Evolutionary conservation across 257 asterid species (phyloP), one percentile per base, ranked within the genome.

Genomic region (Plantago major): DNA sequence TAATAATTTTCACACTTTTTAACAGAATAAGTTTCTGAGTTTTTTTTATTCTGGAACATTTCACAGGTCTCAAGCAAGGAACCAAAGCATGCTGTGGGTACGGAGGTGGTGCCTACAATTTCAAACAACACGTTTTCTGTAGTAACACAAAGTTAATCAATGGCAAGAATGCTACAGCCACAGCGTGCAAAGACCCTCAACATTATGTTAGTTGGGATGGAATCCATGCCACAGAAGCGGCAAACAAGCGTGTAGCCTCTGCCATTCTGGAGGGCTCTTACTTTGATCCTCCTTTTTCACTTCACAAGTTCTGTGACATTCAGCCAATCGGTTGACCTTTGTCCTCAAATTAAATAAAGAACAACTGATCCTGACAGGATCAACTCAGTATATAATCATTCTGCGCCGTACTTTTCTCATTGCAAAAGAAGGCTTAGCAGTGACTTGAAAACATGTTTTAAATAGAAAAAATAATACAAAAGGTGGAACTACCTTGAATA

Each of bases 161-260:
- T 4, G 85, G 92, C 10, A 51, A 48, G 3, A 79, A 13, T 9
- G 48, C 67, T 47, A 80, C 72, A 0, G 93, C 95, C 38, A 55
- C 13, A 10, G 87, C 90, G 1, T 88, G 95, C 26, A 7, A 45
- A 10, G 96, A 85, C 58, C 96, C 96, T 16, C 48, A 83, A 66
- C 75, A 71, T 10, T 83, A 83, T 48, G 95, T 85, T 1, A 85
- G 90, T 55, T 88, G 90, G 88, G 90, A 88, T 69, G 96, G 95
- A 46, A 71, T 80, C 58, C 95, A 85, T 75, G 85, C 90, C 15
- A 81, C 95, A 5, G 96, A 88, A 71, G 90, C 90, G 58, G 95
- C 97, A 51, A 89, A 89, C 78, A 82, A 78, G 78, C 60, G 76
- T 62, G 77, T 77, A 52, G 80, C 81, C 60, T 28, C 37, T 52